Percentiles rank a stretch among this genome's conserved stretches.
phyloP scores from a whole-genome alignment of 306 rosid genomes.

The Ochetophila trinervis region DNA sequence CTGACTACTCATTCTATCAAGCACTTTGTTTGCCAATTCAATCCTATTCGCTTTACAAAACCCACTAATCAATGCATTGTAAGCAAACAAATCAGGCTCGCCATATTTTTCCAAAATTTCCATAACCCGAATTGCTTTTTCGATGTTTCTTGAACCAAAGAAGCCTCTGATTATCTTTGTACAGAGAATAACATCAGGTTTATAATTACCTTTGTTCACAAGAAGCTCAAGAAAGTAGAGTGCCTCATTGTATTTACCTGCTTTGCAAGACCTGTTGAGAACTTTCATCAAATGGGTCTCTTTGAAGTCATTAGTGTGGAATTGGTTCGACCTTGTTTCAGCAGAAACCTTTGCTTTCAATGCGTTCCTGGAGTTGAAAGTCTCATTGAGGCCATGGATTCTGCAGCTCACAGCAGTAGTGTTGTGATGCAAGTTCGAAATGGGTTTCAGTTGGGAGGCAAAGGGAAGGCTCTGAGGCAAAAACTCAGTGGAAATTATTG shows the following conservation, averaged over 20 bases:
- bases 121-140: constrained; percentile 64
- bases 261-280: constrained; percentile 57
- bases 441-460: constrained; percentile 27
- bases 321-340: constrained; percentile 30
- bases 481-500: constrained; percentile 59
- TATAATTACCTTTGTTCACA: constrained; percentile 62
- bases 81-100: constrained; percentile 72
- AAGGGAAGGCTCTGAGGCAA: constrained; percentile 44
- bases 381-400: constrained; percentile 30
- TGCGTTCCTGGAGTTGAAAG: constrained; percentile 27
- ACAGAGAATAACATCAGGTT: constrained; percentile 66
- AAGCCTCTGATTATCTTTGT: constrained; percentile 79
- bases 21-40: constrained; percentile 53
- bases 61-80: constrained; percentile 74
- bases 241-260: constrained; percentile 60
- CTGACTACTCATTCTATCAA: constrained; percentile 63
- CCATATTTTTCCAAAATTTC: constrained; percentile 73
- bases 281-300: constrained; percentile 59
- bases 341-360: constrained; percentile 25
- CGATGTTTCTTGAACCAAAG: constrained; percentile 48
- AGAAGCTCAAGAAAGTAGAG: constrained; percentile 63
- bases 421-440: constrained; percentile 32
- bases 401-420: constrained; percentile 27
- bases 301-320: constrained; percentile 30
- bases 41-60: constrained; percentile 56